These are phyloP conservation scores for Cenchrus americanus DNA, from an alignment of 176 grass and related monocot species.

Conservation along the genomic window DNA sequence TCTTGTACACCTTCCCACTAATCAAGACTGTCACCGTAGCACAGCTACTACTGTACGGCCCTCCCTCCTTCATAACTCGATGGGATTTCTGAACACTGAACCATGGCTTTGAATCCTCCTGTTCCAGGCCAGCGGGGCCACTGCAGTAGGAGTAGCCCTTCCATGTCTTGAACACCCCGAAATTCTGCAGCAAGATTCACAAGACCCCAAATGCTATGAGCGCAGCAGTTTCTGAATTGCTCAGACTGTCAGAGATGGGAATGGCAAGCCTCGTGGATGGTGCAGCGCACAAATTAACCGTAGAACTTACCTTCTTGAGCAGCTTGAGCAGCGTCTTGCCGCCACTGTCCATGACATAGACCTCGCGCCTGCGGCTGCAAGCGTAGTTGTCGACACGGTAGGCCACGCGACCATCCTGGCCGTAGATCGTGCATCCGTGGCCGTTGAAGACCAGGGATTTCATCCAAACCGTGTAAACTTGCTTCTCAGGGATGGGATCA, in stretches of 20 bases:
- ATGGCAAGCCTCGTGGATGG: neutral
- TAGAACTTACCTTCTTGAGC: slow-evolving; percentile 54
- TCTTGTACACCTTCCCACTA: slow-evolving; percentile 42
- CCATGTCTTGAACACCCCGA: slow-evolving; percentile 45
- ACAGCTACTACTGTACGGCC: slow-evolving; percentile 11
- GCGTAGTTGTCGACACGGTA: slow-evolving; percentile 86
- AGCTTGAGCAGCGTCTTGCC: slow-evolving; percentile 64
- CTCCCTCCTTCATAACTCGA: slow-evolving; percentile 31
- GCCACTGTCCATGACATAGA: slow-evolving; percentile 65
- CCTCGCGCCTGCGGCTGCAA: slow-evolving; percentile 53
- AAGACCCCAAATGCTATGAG: neutral
- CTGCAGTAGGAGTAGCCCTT: slow-evolving; percentile 22
- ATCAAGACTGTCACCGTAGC: neutral
- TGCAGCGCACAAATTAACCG: neutral
- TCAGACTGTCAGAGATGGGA: neutral
- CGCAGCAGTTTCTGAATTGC: neutral
- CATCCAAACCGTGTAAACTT: slow-evolving; percentile 76
- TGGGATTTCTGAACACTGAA: slow-evolving; percentile 56
- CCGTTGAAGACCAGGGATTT: slow-evolving; percentile 70
- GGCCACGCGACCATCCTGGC: slow-evolving; percentile 55
- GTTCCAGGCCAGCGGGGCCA: neutral
- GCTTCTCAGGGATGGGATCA: neutral
- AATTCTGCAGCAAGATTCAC: slow-evolving; percentile 27
- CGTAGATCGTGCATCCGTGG: slow-evolving; percentile 71
- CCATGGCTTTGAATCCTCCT: slow-evolving; percentile 44